Evolutionary conservation across 2,329 filamentous ascomycete genomes (phyloP).

Genomic region (Albifimbria verrucaria): DNA sequence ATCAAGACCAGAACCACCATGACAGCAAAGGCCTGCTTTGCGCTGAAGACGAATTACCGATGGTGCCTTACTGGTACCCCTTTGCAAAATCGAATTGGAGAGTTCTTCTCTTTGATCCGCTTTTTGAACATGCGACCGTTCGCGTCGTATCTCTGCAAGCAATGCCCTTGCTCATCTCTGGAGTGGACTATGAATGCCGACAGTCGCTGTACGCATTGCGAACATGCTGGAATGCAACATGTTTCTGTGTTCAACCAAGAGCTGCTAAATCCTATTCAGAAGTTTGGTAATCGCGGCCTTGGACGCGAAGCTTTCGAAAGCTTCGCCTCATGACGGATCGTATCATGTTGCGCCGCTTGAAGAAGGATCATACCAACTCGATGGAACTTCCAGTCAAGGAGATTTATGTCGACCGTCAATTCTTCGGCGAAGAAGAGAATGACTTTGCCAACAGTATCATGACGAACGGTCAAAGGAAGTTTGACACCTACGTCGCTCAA

Average conservation of each 20-base stretch:
- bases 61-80: constrained; percentile 97
- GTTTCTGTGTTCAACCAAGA: constrained; percentile 83
- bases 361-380: constrained; percentile 86
- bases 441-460: constrained; percentile 97
- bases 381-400: constrained; percentile 98
- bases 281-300: constrained; percentile 55
- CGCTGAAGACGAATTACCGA: constrained; percentile 80
- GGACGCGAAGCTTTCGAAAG: constrained; percentile 72
- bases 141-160: constrained; percentile 90
- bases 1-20: constrained; percentile 90
- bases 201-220: constrained; percentile 67
- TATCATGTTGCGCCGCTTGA: constrained; percentile 94
- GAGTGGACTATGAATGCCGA: constrained; percentile 79
- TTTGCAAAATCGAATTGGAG: constrained; percentile 93
- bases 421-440: constrained; percentile 93
- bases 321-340: constrained; percentile 84
- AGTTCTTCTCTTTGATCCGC: constrained; percentile 91
- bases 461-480: constrained; percentile 82
- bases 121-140: constrained; percentile 89
- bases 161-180: constrained; percentile 73
- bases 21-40: constrained; percentile 93
- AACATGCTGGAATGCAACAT: constrained; percentile 39
- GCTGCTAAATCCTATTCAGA: constrained; percentile 77
- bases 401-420: constrained; percentile 86
- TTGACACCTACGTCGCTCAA: constrained; percentile 92